Conservation (phyloP, 1,284 basidiomycete species). For the Volvariella surrecta region DNA sequence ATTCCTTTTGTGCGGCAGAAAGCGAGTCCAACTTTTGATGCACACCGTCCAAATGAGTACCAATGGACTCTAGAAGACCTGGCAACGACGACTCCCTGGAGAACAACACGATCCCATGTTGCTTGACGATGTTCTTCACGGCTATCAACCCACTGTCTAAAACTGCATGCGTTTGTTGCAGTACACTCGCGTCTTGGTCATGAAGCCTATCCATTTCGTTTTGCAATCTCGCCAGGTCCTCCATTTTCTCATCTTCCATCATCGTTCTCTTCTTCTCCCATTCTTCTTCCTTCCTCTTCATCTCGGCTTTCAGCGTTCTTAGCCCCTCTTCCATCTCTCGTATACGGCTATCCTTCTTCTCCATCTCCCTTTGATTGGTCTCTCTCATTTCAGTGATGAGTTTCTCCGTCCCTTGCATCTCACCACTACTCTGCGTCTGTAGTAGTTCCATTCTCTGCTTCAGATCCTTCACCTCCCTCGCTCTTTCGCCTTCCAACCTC, state of each 20-base stretch:
- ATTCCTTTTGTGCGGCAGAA: conserved; percentile 37
- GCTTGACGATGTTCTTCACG: conserved; percentile 40
- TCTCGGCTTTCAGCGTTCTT: conserved; percentile 18
- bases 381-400: conserved; percentile 26
- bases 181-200: conserved; percentile 22
- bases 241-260: conserved; percentile 44
- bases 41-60: conserved; percentile 45
- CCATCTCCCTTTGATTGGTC: conserved; percentile 26
- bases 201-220: conserved; percentile 36
- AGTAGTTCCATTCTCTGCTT: conserved; percentile 34
- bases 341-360: no score
- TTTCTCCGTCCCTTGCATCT: conserved; percentile 27
- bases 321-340: conserved; percentile 30
- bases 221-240: conserved; percentile 31
- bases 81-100: conserved; percentile 43
- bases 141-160: conserved; percentile 38
- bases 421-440: conserved; percentile 35
- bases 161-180: conserved; percentile 34
- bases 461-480: conserved; percentile 29
- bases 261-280: conserved; percentile 46
- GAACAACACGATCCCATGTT: conserved; percentile 43
- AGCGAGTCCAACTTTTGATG: conserved; percentile 41
- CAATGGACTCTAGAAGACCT: conserved; percentile 41
- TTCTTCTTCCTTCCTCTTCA: conserved; percentile 5
- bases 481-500: conserved; percentile 29